phyloP scores from a whole-genome alignment of 148 eudicot species.

The Chenopodium berlandieri region DNA sequence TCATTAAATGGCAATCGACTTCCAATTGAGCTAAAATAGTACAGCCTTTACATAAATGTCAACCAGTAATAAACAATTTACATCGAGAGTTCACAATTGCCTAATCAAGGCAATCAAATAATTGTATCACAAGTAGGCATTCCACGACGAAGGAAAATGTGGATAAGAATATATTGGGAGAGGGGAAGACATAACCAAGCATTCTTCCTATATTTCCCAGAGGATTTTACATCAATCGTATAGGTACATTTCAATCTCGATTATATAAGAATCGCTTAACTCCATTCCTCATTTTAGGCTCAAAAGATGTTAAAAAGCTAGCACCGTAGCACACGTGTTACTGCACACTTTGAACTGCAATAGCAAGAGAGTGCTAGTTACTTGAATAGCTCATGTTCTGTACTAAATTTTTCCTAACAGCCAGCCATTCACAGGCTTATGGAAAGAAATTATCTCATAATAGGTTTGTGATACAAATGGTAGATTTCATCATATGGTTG shows the following conservation, averaged over 20 bases:
- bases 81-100: background rate
- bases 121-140: background rate
- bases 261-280: background rate
- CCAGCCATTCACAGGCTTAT: background rate
- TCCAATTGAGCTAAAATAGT: background rate
- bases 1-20: background rate
- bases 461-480: background rate
- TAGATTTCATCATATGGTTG: background rate
- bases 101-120: background rate
- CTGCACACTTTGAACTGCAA: slow-evolving; percentile 1
- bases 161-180: background rate
- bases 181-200: background rate
- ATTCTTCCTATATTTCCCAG: background rate
- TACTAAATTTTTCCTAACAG: background rate
- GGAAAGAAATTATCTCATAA: background rate
- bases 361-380: background rate
- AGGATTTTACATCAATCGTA: background rate
- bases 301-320: background rate
- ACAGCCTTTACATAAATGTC: background rate
- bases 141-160: background rate
- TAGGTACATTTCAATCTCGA: background rate
- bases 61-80: background rate
- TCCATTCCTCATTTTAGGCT: background rate
- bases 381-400: background rate
- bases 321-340: background rate